Base-by-base conservation (phyloP, 2,329 filamentous ascomycete genomes). In the Ophiostoma sp. region DNA sequence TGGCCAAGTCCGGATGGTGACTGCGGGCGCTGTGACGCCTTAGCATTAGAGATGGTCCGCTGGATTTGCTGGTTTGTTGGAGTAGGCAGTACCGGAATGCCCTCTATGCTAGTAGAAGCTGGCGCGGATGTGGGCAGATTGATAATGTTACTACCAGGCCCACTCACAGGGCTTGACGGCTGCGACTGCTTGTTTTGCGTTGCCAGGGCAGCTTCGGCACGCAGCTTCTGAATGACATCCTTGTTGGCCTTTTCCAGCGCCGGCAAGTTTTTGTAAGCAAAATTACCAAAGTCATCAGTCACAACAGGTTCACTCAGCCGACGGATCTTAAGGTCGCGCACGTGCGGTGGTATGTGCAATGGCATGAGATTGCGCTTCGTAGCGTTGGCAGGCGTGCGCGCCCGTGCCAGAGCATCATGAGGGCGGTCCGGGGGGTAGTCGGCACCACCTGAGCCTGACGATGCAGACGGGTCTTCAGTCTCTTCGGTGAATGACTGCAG, bases 161-260 rank as follows among this genome's bases (percentile, higher is more conserved):
- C 36, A 27, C 79, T 79, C 68, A 81, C 80, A 1, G 84, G 82
- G 71, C 82, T 85, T 41, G 80, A 76, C 4, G 79, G 77, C 44
- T 81, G 80, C 62, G 60, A 69, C 41, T 73, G 73, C 76, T 89
- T 89, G 76, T 79, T 86, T 74, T 89, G 87, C 1, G 83, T 80
- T 2, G 87, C 93, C 81, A 97, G 85, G 3, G 95, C 94, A 2
- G 95, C 94, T 79, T 98, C 94, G 31, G 94, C 93, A 13, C 94
- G 89, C 71, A 99, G 83, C 78, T 98, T 98, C 76, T 98, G 94
- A 41, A 99, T 97, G 39, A 98, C 93, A 76, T 99, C 95, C 78
- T 99, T 99, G 80, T 99, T 99, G 69, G 95, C 95, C 79, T 97
- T 98, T 76, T 98, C 95, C 23, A 99, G 84, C 27, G 98, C 94